Evolutionary conservation across 352 stramenopile genomes (phyloP).

Genomic region (Blastocystis sp.): DNA sequence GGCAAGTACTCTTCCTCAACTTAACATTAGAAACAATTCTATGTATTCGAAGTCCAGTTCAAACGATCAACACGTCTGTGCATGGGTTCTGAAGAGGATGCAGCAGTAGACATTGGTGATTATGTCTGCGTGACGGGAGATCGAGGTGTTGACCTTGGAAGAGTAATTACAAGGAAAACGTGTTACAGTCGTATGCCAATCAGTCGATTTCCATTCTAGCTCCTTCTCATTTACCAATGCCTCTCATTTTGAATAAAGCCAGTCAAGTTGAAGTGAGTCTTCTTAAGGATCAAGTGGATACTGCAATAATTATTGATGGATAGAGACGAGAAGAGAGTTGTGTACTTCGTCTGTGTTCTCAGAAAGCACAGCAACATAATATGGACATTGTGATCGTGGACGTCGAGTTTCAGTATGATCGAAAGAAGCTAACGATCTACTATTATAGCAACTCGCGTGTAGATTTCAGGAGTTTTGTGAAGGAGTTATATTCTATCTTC

Average conservation of each 20-base stretch:
- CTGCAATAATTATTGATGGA: background rate
- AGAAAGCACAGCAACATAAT: conserved; percentile 31
- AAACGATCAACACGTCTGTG: conserved; percentile 36
- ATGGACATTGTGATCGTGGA: conserved; percentile 59
- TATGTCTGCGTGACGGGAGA: conserved; percentile 66
- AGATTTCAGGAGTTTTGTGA: conserved; percentile 62
- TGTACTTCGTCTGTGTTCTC: conserved; percentile 31
- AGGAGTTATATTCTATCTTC: conserved; percentile 64
- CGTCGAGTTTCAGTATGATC: conserved; percentile 64
- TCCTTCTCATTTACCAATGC: conserved; percentile 30
- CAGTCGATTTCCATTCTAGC: background rate
- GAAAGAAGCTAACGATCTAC: conserved; percentile 64
- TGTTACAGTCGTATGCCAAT: conserved; percentile 1
- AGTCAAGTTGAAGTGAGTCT: conserved; percentile 58
- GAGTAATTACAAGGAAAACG: conserved; percentile 26
- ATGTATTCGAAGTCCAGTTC: conserved; percentile 58
- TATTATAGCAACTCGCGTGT: conserved; percentile 52
- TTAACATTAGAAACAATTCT: conserved; percentile 13
- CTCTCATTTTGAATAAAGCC: conserved; percentile 60
- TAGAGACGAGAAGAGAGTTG: conserved; percentile 63
- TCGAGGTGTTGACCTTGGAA: conserved; percentile 54
- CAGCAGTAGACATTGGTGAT: conserved; percentile 58
- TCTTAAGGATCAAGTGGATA: conserved; percentile 20
- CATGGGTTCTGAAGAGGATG: conserved; percentile 51
- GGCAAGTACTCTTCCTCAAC: too few species aligned